Evolutionary conservation across 2,329 filamentous ascomycete species (phyloP).

Genomic region (Celoporthe dispersa): DNA sequence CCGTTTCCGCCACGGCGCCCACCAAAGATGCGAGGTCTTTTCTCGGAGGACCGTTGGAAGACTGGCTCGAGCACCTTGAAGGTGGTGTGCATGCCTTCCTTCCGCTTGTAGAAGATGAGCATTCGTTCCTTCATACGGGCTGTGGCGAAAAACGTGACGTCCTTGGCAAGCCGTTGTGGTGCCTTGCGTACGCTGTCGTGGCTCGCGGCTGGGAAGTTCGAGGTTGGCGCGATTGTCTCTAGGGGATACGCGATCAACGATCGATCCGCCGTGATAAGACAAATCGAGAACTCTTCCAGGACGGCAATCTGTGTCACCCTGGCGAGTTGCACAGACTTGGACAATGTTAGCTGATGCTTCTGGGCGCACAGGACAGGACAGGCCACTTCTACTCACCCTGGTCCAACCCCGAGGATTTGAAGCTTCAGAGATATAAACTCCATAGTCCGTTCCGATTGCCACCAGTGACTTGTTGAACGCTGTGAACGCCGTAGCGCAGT

Average conservation of each 20-base stretch:
- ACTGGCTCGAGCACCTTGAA: slow-evolving; percentile 98
- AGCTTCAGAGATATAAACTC: slow-evolving; percentile 87
- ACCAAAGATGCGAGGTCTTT: slow-evolving; percentile 71
- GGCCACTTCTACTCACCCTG: slow-evolving; percentile 62
- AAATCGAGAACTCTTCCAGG: slow-evolving; percentile 92
- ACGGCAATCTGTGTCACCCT: slow-evolving; percentile 92
- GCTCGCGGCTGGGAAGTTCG: slow-evolving; percentile 62
- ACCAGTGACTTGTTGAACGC: slow-evolving; percentile 85
- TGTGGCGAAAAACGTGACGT: slow-evolving; percentile 95
- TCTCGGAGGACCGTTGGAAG: slow-evolving; percentile 88
- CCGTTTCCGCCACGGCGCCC: slow-evolving; percentile 64
- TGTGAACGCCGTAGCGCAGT: slow-evolving; percentile 90
- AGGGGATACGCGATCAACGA: slow-evolving; percentile 91
- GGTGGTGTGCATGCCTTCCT: slow-evolving; percentile 86
- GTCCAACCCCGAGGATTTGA: slow-evolving; percentile 90
- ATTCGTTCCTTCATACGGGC: slow-evolving; percentile 97
- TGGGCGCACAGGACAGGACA: not conserved
- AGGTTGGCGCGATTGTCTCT: slow-evolving; percentile 75
- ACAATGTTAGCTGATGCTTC: slow-evolving; percentile 31
- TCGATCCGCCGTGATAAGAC: slow-evolving; percentile 89
- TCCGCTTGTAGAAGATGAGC: slow-evolving; percentile 95
- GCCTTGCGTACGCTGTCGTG: slow-evolving; percentile 79
- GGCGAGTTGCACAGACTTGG: slow-evolving; percentile 72
- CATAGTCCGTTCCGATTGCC: slow-evolving; percentile 93
- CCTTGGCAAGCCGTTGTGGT: slow-evolving; percentile 90